Evolutionary conservation across 2,329 filamentous ascomycete species (phyloP).

Genomic region (Cercospora nicotianae): DNA sequence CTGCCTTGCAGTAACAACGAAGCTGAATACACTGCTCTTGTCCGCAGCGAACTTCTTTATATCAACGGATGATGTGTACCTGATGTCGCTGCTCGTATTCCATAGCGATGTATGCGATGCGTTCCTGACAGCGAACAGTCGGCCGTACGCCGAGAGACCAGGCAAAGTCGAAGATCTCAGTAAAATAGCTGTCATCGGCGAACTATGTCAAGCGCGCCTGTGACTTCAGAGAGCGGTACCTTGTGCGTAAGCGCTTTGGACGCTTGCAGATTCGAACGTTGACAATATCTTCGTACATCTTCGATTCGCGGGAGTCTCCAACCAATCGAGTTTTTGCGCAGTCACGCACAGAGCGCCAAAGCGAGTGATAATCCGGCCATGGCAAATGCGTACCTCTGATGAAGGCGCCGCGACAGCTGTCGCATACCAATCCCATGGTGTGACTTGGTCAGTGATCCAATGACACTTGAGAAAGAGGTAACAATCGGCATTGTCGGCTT

Average conservation of each 20-base stretch:
- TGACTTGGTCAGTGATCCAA: not conserved
- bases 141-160: not conserved
- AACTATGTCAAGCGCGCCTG: not conserved
- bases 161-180: not conserved
- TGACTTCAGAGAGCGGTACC: not conserved
- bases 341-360: not conserved
- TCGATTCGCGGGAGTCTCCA: not conserved
- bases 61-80: not conserved
- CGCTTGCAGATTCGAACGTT: not conserved
- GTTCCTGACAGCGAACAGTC: not conserved
- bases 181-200: not conserved
- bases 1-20: not conserved
- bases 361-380: not conserved
- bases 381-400: not conserved
- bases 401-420: not conserved
- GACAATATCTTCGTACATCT: not conserved
- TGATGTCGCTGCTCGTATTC: not conserved
- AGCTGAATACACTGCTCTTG: not conserved
- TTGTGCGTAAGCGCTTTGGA: not conserved
- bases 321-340: not conserved
- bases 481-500: not conserved
- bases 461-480: not conserved
- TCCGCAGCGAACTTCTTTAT: not conserved
- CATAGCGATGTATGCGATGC: not conserved
- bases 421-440: not conserved